These are phyloP conservation scores for Lagenidium sp. DNA, from an alignment of 352 stramenopile genomes.

Conservation along the genomic window DNA sequence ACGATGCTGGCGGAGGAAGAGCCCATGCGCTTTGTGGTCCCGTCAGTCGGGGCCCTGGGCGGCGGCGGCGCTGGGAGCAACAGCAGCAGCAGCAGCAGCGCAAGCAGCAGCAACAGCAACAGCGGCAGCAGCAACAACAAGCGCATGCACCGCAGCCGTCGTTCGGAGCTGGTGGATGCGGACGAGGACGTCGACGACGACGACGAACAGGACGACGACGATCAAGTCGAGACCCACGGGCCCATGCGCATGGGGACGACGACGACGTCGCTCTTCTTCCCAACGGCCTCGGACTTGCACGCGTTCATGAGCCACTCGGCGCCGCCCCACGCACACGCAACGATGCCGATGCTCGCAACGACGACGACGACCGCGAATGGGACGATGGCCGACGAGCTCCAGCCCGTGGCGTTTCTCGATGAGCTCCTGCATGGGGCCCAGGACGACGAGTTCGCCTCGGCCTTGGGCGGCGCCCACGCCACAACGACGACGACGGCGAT, in stretches of 20 bases:
- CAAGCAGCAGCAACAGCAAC: no score
- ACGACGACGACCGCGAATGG: neutral
- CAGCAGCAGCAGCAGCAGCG: no score
- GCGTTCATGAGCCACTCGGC: slow-evolving; percentile 26
- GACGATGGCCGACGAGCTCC: neutral
- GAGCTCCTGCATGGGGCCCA: neutral
- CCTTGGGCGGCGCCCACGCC: neutral
- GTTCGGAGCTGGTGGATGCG: no score
- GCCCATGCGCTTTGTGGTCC: no score
- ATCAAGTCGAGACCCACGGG: slow-evolving; percentile 19
- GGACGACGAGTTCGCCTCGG: neutral
- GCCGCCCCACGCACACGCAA: slow-evolving; percentile 28
- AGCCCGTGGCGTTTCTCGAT: neutral
- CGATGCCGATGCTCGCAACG: neutral
- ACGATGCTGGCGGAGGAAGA: no score
- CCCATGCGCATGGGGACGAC: slow-evolving; percentile 18
- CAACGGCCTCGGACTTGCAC: slow-evolving; percentile 10
- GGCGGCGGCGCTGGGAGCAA: no score
- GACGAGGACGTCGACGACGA: no score
- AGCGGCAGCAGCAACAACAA: no score
- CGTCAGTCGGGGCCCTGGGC: no score
- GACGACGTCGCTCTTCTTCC: slow-evolving; percentile 13
- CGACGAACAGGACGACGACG: slow-evolving; percentile 18
- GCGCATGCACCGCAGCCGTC: no score
- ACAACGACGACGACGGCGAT: neutral